phyloP scores from a whole-genome alignment of 805 yeast species.

The Ogataea pini region DNA sequence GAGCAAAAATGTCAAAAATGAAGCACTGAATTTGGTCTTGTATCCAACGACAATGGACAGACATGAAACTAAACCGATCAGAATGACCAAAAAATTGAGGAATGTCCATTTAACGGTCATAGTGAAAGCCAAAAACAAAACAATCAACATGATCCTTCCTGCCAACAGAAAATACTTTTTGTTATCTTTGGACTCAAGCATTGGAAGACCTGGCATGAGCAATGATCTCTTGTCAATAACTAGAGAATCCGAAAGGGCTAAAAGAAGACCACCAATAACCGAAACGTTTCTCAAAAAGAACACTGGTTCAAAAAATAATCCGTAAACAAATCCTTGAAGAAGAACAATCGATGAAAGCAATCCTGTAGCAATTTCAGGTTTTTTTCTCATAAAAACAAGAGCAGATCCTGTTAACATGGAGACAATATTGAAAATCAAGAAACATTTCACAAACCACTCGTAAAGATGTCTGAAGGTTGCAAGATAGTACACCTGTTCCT shows the following conservation, averaged over 20 bases:
- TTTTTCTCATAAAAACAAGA: conserved; percentile 66
- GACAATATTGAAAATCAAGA: conserved; percentile 61
- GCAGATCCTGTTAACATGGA: conserved; percentile 76
- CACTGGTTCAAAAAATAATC: conserved; percentile 75
- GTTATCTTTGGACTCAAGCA: conserved; percentile 67
- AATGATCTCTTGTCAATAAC: conserved; percentile 71
- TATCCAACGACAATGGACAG: conserved; percentile 85
- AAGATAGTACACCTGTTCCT: conserved; percentile 83
- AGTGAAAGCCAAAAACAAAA: conserved; percentile 83
- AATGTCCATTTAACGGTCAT: conserved; percentile 73
- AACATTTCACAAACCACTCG: conserved; percentile 71
- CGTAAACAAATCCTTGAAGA: conserved; percentile 85
- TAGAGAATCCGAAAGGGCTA: conserved; percentile 84
- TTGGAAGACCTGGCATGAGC: conserved; percentile 74
- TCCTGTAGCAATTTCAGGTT: conserved; percentile 68
- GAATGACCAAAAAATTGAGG: conserved; percentile 60
- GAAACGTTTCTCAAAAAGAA: conserved; percentile 86
- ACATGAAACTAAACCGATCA: conserved; percentile 70
- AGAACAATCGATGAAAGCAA: conserved; percentile 70
- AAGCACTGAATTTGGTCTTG: conserved; percentile 88
- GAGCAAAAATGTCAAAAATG: conserved; percentile 64
- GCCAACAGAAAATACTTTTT: conserved; percentile 82
- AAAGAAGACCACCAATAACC: conserved; percentile 87
- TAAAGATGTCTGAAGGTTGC: conserved; percentile 79
- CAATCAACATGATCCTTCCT: conserved; percentile 83